These are phyloP conservation scores for Quercus lobata DNA, from an alignment of 331 rosid genomes.

Conservation along the genomic window DNA sequence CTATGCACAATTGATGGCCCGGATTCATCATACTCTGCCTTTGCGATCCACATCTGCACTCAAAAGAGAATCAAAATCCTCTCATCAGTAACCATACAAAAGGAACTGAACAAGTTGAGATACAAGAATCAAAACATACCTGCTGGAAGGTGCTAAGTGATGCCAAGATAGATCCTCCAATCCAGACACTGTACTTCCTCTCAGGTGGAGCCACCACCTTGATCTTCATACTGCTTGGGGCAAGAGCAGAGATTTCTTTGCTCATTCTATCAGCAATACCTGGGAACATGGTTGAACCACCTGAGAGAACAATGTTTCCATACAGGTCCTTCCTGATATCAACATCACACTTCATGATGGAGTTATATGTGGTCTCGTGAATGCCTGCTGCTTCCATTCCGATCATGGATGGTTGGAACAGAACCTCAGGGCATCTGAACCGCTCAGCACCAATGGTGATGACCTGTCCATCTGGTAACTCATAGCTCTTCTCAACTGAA, in stretches of 20 bases:
- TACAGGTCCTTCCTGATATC: slow-evolving; percentile 97
- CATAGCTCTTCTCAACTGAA: slow-evolving; percentile 95
- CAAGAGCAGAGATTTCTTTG: slow-evolving; percentile 95
- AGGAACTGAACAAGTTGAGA: background rate
- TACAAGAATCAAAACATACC: slow-evolving; percentile 43
- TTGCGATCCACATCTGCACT: slow-evolving; percentile 98
- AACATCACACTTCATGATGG: slow-evolving; percentile 96
- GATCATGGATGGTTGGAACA: slow-evolving; percentile 88
- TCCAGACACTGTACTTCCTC: slow-evolving; percentile 99
- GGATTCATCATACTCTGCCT: slow-evolving; percentile 95
- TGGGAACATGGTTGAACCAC: slow-evolving; percentile 97
- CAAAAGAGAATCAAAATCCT: slow-evolving; percentile 1
- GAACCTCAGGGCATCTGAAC: slow-evolving; percentile 96
- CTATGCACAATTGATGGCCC: slow-evolving; percentile 99
- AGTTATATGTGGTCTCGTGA: slow-evolving; percentile 95
- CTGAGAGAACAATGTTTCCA: slow-evolving; percentile 96
- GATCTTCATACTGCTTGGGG: slow-evolving; percentile 99
- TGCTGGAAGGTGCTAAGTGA: slow-evolving; percentile 99
- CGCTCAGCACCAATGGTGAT: slow-evolving; percentile 97
- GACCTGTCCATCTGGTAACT: slow-evolving; percentile 94
- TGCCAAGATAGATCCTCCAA: slow-evolving; percentile 98
- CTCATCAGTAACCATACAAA: slow-evolving; percentile 3
- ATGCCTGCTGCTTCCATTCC: slow-evolving; percentile 99
- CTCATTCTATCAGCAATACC: slow-evolving; percentile 99
- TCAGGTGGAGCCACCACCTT: slow-evolving; percentile 99